phyloP scores from a whole-genome alignment of 768 basidiomycete genomes.

The Mycena alexandri region DNA sequence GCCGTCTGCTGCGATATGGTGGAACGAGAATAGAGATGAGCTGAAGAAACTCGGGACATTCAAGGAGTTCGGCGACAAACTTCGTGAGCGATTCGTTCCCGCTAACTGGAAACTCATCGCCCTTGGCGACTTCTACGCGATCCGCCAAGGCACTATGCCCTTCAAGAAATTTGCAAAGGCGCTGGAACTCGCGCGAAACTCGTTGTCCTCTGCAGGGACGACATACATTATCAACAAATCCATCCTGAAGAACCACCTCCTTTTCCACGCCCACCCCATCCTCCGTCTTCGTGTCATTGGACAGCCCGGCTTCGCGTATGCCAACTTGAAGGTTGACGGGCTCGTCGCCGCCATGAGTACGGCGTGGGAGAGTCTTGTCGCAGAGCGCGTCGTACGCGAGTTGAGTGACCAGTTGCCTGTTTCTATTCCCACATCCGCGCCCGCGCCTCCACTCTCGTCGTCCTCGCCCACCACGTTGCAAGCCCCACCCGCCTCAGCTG shows the following conservation, averaged over 20 bases:
- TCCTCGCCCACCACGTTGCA: too few relatives aligned
- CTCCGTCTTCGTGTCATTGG: constrained; percentile 8
- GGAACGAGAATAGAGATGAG: neutral
- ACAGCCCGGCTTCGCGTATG: neutral
- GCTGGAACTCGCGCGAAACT: neutral
- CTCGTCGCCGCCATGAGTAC: constrained; percentile 3
- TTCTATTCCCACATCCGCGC: too few relatives aligned
- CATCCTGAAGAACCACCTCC: constrained; percentile 15
- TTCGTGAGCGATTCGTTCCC: constrained; percentile 1
- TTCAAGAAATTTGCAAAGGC: neutral
- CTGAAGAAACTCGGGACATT: neutral
- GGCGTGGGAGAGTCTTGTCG: constrained; percentile 9
- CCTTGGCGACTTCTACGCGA: neutral
- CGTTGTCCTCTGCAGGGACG: neutral
- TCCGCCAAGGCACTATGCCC: neutral
- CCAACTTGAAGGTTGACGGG: neutral
- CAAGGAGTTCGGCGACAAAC: neutral
- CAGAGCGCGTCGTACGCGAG: neutral
- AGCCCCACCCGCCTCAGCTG: neutral
- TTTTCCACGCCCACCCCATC: constrained; percentile 13
- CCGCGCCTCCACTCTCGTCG: too few relatives aligned
- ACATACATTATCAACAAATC: constrained; percentile 1
- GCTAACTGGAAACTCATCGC: neutral
- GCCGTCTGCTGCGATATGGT: neutral
- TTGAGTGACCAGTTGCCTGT: neutral